Percentiles rank a stretch among this genome's conserved stretches.
These are phyloP conservation scores for Lactuca saligna DNA, from an alignment of 129 eudicot species.

Conservation along the genomic window DNA sequence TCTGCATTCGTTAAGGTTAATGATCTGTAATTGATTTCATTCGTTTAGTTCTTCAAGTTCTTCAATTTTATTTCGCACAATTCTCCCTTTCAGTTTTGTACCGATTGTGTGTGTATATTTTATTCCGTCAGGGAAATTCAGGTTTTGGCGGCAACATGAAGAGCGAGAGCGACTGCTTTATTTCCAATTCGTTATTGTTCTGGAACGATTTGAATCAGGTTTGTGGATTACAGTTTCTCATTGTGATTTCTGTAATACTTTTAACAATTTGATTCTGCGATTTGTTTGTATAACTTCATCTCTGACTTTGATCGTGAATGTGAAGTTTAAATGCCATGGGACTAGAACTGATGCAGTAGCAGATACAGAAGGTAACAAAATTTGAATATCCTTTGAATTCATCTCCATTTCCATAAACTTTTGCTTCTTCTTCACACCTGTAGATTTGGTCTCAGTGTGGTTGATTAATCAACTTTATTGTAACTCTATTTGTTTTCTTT, in stretches of 20 bases:
- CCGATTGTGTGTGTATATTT: not conserved
- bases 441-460: not conserved
- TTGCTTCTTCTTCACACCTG: not conserved
- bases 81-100: not conserved
- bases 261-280: not conserved
- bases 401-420: not conserved
- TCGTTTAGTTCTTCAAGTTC: not conserved
- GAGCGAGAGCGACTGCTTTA: constrained; percentile 1
- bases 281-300: not conserved
- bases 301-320: not conserved
- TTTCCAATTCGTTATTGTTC: not conserved
- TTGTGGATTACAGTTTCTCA: not conserved
- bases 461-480: not conserved
- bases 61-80: not conserved
- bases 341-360: constrained; percentile 17
- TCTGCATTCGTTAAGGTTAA: constrained; percentile 27
- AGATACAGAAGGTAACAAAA: constrained; percentile 16
- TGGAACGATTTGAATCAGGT: constrained; percentile 22
- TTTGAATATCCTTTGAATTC: not conserved
- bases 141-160: constrained; percentile 11
- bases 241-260: not conserved
- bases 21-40: not conserved
- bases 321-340: constrained; percentile 32
- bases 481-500: not conserved
- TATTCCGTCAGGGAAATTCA: constrained; percentile 7